Evolutionary conservation across 305 asterid species (phyloP).

Genomic region (Fraxinus velutina): DNA sequence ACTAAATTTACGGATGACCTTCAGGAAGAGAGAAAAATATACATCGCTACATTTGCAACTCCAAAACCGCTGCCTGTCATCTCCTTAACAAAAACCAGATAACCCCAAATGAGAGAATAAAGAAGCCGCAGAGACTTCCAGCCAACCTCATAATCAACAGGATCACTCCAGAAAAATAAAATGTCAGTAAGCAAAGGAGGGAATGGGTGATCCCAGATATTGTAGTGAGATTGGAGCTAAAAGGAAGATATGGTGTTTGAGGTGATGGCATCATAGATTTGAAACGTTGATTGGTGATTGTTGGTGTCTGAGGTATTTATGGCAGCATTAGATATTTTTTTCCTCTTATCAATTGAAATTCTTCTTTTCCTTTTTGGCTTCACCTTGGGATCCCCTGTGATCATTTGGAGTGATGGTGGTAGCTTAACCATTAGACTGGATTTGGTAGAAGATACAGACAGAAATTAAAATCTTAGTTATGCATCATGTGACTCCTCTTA

Average conservation of each 20-base stretch:
- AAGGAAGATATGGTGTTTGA: not conserved
- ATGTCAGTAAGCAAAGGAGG: not conserved
- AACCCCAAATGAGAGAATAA: not conserved
- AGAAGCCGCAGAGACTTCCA: not conserved
- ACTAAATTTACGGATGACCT: not conserved
- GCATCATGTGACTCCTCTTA: not conserved
- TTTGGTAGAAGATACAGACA: not conserved
- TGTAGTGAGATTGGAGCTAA: not conserved
- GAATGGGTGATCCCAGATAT: not conserved
- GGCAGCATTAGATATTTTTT: not conserved
- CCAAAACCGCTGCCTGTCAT: not conserved
- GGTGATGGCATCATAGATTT: not conserved
- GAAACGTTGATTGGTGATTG: not conserved
- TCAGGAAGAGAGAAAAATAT: not conserved
- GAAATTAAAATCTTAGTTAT: not conserved
- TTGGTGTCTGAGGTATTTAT: not conserved
- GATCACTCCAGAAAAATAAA: not conserved
- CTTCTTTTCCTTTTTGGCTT: constrained; percentile 1
- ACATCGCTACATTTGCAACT: not conserved
- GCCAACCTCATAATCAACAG: not conserved
- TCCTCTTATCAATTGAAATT: not conserved
- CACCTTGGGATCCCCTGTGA: not conserved
- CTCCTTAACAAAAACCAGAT: not conserved
- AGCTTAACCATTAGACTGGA: not conserved
- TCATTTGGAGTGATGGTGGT: not conserved